A percentile compares a stretch with the other conserved stretches of the same genome.
These are phyloP conservation scores for Botrytis aclada DNA, from an alignment of 2,329 filamentous ascomycete genomes.

Conservation along the genomic window DNA sequence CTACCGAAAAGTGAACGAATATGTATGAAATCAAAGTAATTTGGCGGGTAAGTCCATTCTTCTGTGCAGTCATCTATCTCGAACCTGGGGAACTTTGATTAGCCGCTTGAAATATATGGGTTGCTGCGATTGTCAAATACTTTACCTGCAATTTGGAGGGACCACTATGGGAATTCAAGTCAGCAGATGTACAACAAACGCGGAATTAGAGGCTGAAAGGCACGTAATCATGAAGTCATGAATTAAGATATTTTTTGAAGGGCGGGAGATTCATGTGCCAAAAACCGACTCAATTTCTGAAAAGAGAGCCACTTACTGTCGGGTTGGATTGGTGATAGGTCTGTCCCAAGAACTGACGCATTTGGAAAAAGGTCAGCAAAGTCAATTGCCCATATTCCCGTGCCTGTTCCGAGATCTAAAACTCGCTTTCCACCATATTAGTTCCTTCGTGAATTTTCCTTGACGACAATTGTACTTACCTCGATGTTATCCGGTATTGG, in stretches of 20 bases:
- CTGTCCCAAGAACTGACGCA: constrained; percentile 35
- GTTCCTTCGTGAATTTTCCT: not conserved
- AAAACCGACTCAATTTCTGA: not conserved
- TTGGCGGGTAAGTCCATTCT: constrained; percentile 41
- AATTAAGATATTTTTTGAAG: not conserved
- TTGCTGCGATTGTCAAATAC: not conserved
- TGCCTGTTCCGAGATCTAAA: constrained; percentile 40
- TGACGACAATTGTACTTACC: constrained; percentile 15
- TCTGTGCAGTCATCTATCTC: constrained; percentile 59
- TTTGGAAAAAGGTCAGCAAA: constrained; percentile 37
- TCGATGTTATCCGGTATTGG: constrained; percentile 35
- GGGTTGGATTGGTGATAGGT: constrained; percentile 39
- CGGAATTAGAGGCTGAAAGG: not conserved
- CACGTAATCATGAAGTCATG: not conserved
- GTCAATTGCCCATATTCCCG: constrained; percentile 46
- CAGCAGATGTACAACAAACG: not conserved
- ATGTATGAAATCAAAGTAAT: constrained; percentile 60
- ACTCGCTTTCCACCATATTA: constrained; percentile 2
- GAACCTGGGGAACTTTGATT: constrained; percentile 44
- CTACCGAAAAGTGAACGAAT: constrained; percentile 55
- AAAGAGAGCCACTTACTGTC: constrained; percentile 32
- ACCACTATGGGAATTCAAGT: constrained; percentile 39
- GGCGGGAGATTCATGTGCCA: not conserved
- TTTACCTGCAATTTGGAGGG: constrained; percentile 51
- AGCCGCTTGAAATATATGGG: not conserved